phyloP scores from a whole-genome alignment of 1,284 basidiomycete species.

The Thelephora terrestris region DNA sequence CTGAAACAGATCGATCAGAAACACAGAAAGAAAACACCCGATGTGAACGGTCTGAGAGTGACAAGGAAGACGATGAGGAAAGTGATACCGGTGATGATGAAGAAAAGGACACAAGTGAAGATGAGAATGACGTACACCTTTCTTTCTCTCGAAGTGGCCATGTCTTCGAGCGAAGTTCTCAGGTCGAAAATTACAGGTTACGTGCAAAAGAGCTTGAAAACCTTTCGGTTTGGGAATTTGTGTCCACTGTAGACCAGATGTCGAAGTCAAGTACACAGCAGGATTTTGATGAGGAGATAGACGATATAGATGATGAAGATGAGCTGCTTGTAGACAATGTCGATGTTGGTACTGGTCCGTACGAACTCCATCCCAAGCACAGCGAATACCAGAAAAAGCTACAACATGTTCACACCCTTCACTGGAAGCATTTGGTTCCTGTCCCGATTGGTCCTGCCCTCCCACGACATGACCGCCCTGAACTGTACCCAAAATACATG shows the following conservation, averaged over 20 bases:
- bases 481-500: background rate
- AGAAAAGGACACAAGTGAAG: too few relatives aligned
- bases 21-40: too few relatives aligned
- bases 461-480: conserved; percentile 15
- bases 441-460: conserved; percentile 21
- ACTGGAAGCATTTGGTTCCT: conserved; percentile 11
- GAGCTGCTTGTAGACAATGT: too few relatives aligned
- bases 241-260: conserved; percentile 16
- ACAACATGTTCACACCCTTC: background rate
- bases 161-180: conserved; percentile 7
- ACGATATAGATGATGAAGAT: background rate
- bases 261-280: background rate
- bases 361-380: conserved; percentile 6
- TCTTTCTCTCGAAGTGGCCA: conserved; percentile 8
- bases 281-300: conserved; percentile 2
- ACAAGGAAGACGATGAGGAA: too few relatives aligned
- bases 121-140: conserved; percentile 10
- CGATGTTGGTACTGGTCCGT: too few relatives aligned
- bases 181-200: background rate
- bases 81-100: conserved; percentile 5
- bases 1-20: too few relatives aligned
- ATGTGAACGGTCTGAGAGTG: too few relatives aligned
- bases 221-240: conserved; percentile 24
- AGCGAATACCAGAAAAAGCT: conserved; percentile 10
- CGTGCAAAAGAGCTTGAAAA: conserved; percentile 3